phyloP scores from a whole-genome alignment of 78 protist genomes.

The Speleostelium caveatum region DNA sequence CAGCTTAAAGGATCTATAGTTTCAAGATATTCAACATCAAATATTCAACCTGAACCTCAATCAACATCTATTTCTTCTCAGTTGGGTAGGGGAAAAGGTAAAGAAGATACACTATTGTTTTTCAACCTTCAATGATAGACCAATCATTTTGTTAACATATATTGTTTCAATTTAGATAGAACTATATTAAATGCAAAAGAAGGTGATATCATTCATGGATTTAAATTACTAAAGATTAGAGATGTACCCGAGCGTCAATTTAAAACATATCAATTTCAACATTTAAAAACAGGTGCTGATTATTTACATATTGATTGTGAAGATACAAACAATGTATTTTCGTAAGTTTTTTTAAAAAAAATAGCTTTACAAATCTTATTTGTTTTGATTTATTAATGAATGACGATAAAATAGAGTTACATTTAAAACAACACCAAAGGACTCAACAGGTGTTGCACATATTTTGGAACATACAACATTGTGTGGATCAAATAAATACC shows the following conservation, averaged over 20 bases:
- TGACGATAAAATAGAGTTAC: conserved; percentile 62
- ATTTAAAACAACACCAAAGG: conserved; percentile 86
- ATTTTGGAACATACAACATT: conserved; percentile 96
- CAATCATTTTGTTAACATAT: too few relatives aligned
- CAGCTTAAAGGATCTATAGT: too few relatives aligned
- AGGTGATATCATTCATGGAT: conserved; percentile 66
- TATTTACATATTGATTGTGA: conserved; percentile 78
- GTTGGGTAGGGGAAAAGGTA: too few relatives aligned
- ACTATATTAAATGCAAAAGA: not conserved
- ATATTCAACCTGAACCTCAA: too few relatives aligned
- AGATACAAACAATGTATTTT: conserved; percentile 78
- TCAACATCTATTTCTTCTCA: too few relatives aligned
- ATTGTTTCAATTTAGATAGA: conserved; percentile 19
- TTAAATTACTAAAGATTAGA: not conserved
- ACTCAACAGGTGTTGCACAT: conserved; percentile 93
- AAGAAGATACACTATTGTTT: too few relatives aligned
- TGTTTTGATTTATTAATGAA: not conserved
- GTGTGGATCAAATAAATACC: conserved; percentile 94
- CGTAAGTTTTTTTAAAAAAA: not conserved
- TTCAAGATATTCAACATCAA: too few relatives aligned
- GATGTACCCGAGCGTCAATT: conserved; percentile 70
- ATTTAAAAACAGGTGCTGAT: conserved; percentile 75
- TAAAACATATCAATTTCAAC: conserved; percentile 46
- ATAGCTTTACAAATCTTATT: conserved; percentile 1
- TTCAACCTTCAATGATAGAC: too few relatives aligned